Conservation (phyloP, 1,284 basidiomycete species). For the Gomphus bonarii region DNA sequence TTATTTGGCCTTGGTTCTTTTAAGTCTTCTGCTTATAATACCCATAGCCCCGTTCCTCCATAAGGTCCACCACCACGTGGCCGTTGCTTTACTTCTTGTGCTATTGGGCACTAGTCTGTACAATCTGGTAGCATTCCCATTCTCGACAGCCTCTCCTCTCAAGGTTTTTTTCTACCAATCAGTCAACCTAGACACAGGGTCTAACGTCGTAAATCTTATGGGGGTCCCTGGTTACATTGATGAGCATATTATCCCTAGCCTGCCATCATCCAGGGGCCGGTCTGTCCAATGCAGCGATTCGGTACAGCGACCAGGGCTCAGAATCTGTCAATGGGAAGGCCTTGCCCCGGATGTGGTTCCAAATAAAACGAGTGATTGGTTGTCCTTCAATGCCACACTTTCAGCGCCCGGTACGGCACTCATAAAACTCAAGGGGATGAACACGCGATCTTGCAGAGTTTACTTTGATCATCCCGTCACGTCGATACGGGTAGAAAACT, state of each 20-base stretch:
- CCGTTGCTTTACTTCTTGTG: conserved; percentile 29
- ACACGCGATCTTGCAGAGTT: conserved; percentile 55
- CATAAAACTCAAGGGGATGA: conserved; percentile 38
- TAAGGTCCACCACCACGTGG: conserved; percentile 40
- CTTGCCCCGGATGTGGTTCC: conserved; percentile 16
- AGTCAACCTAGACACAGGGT: conserved; percentile 30
- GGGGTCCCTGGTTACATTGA: conserved; percentile 37
- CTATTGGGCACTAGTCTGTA: conserved; percentile 36
- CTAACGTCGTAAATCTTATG: conserved; percentile 32
- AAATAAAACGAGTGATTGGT: conserved; percentile 17
- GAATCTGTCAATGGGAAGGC: conserved; percentile 28
- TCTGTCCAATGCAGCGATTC: conserved; percentile 18
- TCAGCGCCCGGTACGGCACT: conserved; percentile 30
- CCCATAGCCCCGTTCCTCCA: conserved; percentile 55
- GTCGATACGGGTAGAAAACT: conserved; percentile 26
- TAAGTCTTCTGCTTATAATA: conserved; percentile 41
- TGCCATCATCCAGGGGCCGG: conserved; percentile 41
- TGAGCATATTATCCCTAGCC: conserved; percentile 31
- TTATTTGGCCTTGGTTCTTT: conserved; percentile 35
- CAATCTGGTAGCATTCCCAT: conserved; percentile 46
- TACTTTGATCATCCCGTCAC: conserved; percentile 42
- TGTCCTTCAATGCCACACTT: conserved; percentile 23
- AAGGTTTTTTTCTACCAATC: conserved; percentile 61
- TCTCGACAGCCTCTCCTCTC: conserved; percentile 46
- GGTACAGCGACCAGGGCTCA: conserved; percentile 15